Conservation (phyloP, 2,329 filamentous ascomycete genomes). For the Penicillium sp. region DNA sequence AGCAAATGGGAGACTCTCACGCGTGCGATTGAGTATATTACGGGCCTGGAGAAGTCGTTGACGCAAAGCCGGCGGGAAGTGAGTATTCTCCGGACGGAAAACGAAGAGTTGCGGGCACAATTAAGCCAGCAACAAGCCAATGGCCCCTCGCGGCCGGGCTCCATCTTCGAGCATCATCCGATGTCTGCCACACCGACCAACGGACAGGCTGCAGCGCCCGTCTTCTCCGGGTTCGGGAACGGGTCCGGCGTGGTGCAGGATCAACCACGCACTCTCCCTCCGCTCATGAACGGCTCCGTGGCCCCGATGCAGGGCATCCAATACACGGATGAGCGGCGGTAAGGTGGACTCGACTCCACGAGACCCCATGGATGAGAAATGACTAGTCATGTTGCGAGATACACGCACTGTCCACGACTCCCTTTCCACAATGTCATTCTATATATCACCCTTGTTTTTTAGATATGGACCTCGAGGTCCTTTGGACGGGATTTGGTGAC, state of each 20-base stretch:
- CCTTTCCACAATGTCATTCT: conserved; percentile 17
- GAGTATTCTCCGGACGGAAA: conserved; percentile 31
- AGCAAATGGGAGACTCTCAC: conserved; percentile 50
- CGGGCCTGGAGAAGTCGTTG: conserved; percentile 39
- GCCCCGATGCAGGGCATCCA: conserved; percentile 48
- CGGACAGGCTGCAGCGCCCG: conserved; percentile 28
- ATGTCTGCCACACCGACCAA: conserved; percentile 33
- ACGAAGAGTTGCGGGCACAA: conserved; percentile 38
- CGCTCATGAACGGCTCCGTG: conserved; percentile 42
- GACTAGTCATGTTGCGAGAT: conserved; percentile 20
- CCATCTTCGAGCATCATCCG: conserved; percentile 35
- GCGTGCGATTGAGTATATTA: conserved; percentile 47
- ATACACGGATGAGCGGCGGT: conserved; percentile 46
- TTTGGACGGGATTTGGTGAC: too few species aligned
- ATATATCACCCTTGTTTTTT: conserved; percentile 16
- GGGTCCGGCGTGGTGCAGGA: conserved; percentile 33
- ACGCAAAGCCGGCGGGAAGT: conserved; percentile 37
- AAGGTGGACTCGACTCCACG: conserved; percentile 9
- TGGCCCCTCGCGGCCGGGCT: conserved; percentile 27
- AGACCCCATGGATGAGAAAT: conserved; percentile 20
- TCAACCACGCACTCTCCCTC: conserved; percentile 44
- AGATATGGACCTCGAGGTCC: conserved; percentile 11
- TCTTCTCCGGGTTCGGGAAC: conserved; percentile 28
- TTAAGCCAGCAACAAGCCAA: conserved; percentile 35
- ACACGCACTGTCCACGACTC: conserved; percentile 13